These are phyloP conservation scores for Blastobotrys persicus DNA, from an alignment of 1,139 yeast species.

Conservation along the genomic window DNA sequence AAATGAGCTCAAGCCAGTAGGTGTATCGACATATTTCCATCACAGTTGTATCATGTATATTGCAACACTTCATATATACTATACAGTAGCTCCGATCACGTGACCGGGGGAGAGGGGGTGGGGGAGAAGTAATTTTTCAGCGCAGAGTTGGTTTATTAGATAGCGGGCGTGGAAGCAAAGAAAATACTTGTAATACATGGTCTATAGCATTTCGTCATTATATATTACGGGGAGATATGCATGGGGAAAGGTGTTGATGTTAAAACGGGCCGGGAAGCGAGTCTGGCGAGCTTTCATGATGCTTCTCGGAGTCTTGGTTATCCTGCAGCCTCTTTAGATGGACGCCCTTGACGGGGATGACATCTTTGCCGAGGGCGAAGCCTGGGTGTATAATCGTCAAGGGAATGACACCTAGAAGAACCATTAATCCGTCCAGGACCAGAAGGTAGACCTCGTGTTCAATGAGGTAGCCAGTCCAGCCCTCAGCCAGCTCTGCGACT, in stretches of 20 bases:
- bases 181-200: too few relatives aligned
- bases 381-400: conserved; percentile 66
- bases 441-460: conserved; percentile 70
- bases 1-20: too few relatives aligned
- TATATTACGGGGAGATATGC: too few relatives aligned
- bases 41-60: too few relatives aligned
- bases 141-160: too few relatives aligned
- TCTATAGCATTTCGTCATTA: too few relatives aligned
- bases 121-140: too few relatives aligned
- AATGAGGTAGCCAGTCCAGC: conserved; percentile 72
- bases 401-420: conserved; percentile 45
- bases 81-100: too few relatives aligned
- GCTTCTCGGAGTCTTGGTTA: neutral
- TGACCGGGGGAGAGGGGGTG: too few relatives aligned
- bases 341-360: conserved; percentile 27
- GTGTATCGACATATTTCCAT: too few relatives aligned
- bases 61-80: too few relatives aligned
- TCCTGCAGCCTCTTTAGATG: conserved; percentile 17
- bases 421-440: conserved; percentile 75
- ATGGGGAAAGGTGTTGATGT: neutral
- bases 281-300: neutral
- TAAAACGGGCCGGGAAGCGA: neutral
- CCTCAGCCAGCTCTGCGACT: conserved; percentile 73
- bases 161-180: neutral
- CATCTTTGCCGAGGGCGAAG: conserved; percentile 31